phyloP scores from a whole-genome alignment of 169 alveolate species.

The Eimeria praecox region DNA sequence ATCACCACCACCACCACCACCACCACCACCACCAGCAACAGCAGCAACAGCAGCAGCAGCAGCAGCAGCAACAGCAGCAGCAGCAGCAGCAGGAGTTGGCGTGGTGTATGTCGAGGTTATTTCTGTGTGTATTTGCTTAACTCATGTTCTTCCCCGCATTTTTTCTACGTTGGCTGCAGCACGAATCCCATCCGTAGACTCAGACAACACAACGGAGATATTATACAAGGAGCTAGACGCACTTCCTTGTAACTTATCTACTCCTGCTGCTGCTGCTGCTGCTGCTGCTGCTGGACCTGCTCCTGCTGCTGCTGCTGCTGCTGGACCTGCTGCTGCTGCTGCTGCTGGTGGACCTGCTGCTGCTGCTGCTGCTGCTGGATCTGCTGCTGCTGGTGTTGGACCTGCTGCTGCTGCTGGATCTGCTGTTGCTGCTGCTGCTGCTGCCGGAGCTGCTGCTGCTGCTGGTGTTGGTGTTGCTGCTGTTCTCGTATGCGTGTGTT shows the following conservation, averaged over 20 bases:
- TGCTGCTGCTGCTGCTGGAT: constrained; percentile 22
- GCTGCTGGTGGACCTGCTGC: constrained; percentile 21
- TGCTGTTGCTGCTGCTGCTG: neutral
- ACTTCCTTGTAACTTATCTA: neutral
- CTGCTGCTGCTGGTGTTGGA: constrained; percentile 5
- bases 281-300: constrained; percentile 18
- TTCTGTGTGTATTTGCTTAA: constrained; percentile 69
- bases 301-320: constrained; percentile 5
- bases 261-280: constrained; percentile 21
- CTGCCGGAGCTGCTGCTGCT: neutral
- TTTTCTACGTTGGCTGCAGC: constrained; percentile 72
- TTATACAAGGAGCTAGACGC: constrained; percentile 55
- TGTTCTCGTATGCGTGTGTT: neutral
- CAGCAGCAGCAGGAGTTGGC: constrained; percentile 20
- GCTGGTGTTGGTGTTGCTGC: constrained; percentile 21
- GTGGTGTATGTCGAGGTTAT: constrained; percentile 34
- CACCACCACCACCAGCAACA: neutral
- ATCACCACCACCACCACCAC: neutral
- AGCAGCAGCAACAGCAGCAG: constrained; percentile 9
- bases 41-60: neutral
- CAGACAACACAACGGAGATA: constrained; percentile 74
- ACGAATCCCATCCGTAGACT: constrained; percentile 62
- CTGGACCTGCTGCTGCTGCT: neutral
- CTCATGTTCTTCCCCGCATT: constrained; percentile 36
- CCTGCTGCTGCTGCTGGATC: constrained; percentile 12